Evolutionary conservation across 2,329 filamentous ascomycete genomes (phyloP), one percentile per base, ranked within the genome.

Genomic region (Fusarium mundagurra): DNA sequence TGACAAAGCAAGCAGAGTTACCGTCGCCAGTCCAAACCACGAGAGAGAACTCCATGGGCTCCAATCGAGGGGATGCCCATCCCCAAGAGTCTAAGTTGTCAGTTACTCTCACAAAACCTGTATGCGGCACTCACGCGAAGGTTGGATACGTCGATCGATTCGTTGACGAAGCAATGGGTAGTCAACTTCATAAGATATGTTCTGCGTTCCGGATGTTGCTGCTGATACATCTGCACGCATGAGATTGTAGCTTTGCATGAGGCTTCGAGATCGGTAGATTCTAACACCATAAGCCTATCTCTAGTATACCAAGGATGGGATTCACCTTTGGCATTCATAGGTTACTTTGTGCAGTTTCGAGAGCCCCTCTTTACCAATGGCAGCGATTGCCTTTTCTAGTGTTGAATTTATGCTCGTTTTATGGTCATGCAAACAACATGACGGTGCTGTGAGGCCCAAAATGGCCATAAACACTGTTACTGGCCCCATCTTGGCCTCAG

Each of bases 171-270:
- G 20, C 10, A 47, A 11, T n/a, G 24, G 50, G 13, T 20, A 59
- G 33, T 13, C 54, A 16, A 14, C 45, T 13, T 51, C 64, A n/a
- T 65, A 75, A 3, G 69, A 75, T 0, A 75, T 16, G 6, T 65
- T 75, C 31, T 75, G 62, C 3, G 60, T 48, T 6, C 72, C 73
- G 5, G 69, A 71, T 13, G 59, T 54, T 8, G 72, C 57, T 6
- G 69, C 51, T 3, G 45, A 31, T 0, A 57, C 74, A 22, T 75
- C 72, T 2, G 73, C 65, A 1, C 44, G 45, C 6, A 45, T 45
- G 20, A 71, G 45, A 8, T 62, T 64, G 1, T 75, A 75, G 22
- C 72, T 71, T 43, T 75, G 72, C 66, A 75, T 75, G 4, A 71
- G 66, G 8, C 62, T 71, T 1, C 72, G 69, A 8, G 69, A 73